These are phyloP conservation scores for Scheffersomyces ergatensis DNA, from an alignment of 805 yeast species.

Conservation along the genomic window DNA sequence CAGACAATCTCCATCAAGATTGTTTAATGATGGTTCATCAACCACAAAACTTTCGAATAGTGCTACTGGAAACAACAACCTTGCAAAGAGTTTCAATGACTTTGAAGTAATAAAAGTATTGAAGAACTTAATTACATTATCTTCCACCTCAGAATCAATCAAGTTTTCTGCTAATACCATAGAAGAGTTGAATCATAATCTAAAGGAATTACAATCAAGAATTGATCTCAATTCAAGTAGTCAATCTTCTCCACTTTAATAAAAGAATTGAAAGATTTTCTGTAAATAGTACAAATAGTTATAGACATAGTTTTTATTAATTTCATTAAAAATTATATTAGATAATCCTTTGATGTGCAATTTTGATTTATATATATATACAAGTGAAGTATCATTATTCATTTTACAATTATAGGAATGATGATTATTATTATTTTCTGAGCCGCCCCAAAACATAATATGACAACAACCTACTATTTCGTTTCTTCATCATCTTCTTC, in stretches of 20 bases:
- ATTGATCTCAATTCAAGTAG: background rate
- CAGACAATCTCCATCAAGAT: background rate
- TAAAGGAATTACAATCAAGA: slow-evolving; percentile 13
- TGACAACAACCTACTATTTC: too few species aligned
- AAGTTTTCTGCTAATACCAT: slow-evolving; percentile 16
- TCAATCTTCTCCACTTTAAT: background rate
- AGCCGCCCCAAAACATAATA: too few species aligned
- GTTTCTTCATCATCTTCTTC: slow-evolving; percentile 33
- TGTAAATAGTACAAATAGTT: background rate
- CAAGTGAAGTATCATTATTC: too few species aligned
- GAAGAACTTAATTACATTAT: slow-evolving; percentile 15
- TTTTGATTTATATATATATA: too few species aligned
- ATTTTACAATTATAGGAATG: too few species aligned
- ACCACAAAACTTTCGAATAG: background rate
- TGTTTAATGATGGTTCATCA: background rate
- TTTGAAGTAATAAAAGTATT: slow-evolving; percentile 10
- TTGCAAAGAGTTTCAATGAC: slow-evolving; percentile 6
- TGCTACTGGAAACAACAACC: background rate
- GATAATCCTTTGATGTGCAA: too few species aligned
- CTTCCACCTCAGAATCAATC: slow-evolving; percentile 15
- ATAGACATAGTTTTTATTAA: background rate
- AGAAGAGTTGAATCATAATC: slow-evolving; percentile 23
- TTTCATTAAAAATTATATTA: too few species aligned
- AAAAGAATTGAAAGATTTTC: background rate
- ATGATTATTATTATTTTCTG: too few species aligned